Evolutionary conservation across 306 rosid genomes (phyloP).

Genomic region (Cicer yamashitae): DNA sequence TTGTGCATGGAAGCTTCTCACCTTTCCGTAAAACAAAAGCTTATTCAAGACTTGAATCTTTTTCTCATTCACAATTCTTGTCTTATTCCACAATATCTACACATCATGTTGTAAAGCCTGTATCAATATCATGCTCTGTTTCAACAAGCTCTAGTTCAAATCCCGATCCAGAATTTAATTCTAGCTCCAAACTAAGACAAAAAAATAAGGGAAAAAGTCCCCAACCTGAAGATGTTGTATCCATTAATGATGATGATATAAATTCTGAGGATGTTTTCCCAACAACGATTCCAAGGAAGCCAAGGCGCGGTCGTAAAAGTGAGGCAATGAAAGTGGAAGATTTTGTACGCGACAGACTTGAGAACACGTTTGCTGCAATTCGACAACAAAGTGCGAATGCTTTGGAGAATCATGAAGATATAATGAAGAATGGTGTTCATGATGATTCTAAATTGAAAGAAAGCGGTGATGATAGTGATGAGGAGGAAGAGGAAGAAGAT

Average conservation of each 20-base stretch:
- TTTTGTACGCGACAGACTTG: constrained; percentile 63
- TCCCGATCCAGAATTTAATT: constrained; percentile 48
- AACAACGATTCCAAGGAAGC: constrained; percentile 65
- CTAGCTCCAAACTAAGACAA: constrained; percentile 41
- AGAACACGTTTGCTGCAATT: constrained; percentile 68
- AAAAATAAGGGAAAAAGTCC: constrained; percentile 40
- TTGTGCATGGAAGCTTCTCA: constrained; percentile 43
- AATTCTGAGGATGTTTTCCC: constrained; percentile 48
- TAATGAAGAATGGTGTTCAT: constrained; percentile 58
- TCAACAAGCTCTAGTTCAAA: constrained; percentile 55
- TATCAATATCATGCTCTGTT: constrained; percentile 54
- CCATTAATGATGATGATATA: constrained; percentile 40
- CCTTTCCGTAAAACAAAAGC: constrained; percentile 35
- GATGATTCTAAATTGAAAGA: constrained; percentile 41
- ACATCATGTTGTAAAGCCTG: constrained; percentile 41
- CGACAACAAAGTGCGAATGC: constrained; percentile 57
- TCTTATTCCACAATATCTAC: constrained; percentile 44
- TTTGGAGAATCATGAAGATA: constrained; percentile 54
- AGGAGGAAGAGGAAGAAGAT: constrained; percentile 35
- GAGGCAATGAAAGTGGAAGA: constrained; percentile 82
- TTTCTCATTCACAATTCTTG: constrained; percentile 34
- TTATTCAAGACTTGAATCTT: constrained; percentile 21
- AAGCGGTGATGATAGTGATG: constrained; percentile 33
- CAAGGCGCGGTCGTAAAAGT: constrained; percentile 81
- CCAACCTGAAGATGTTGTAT: constrained; percentile 34